Conservation (phyloP, 192 early-diverging fungal species). For the Coemansia sp. region DNA sequence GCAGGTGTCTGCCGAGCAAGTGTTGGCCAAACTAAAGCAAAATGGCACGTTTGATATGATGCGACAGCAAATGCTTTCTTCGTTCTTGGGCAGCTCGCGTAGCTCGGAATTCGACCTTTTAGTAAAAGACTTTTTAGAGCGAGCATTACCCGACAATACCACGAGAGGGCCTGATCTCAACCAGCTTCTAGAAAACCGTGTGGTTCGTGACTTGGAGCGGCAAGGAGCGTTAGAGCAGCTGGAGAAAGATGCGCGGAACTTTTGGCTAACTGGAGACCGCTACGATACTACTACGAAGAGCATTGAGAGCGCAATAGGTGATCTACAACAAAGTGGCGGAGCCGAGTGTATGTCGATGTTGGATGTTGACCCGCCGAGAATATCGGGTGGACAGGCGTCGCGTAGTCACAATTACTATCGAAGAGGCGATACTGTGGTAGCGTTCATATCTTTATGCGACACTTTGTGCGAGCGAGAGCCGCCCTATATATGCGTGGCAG, state of each 20-base stretch:
- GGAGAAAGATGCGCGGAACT: conserved; percentile 39
- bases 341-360: conserved; percentile 1
- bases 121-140: conserved; percentile 10
- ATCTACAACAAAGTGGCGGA: neutral
- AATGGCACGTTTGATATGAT: conserved; percentile 33
- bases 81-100: conserved; percentile 23
- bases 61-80: conserved; percentile 24
- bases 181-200: conserved; percentile 11
- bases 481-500: conserved; percentile 27
- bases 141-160: conserved; percentile 7
- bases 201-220: conserved; percentile 18
- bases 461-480: conserved; percentile 7
- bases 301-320: conserved; percentile 11
- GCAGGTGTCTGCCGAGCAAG: conserved; percentile 31
- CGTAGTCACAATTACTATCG: conserved; percentile 42
- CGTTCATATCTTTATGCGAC: conserved; percentile 26
- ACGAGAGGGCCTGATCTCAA: neutral
- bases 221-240: conserved; percentile 26
- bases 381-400: neutral
- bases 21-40: conserved; percentile 22
- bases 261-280: conserved; percentile 18
- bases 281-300: neutral
- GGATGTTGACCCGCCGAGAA: conserved; percentile 38
- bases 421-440: conserved; percentile 39
- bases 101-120: conserved; percentile 23